Percentiles rank a stretch among this genome's conserved stretches.
These are phyloP conservation scores for Trifolium repens DNA, from an alignment of 306 rosid genomes.

Conservation along the genomic window DNA sequence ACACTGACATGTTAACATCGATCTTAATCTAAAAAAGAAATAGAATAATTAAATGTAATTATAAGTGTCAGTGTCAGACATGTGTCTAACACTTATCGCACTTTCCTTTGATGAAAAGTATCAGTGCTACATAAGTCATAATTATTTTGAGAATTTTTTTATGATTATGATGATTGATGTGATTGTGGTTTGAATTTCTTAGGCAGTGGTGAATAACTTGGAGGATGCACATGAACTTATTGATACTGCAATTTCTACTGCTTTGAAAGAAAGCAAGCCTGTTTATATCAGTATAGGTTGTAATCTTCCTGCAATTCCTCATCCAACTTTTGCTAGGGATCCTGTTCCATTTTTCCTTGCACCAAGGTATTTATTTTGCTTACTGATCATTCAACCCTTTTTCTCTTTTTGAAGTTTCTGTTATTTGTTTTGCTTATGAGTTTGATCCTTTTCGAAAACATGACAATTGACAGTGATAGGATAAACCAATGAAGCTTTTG, in stretches of 20 bases:
- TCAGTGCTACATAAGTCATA: not conserved
- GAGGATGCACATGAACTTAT: conserved; percentile 81
- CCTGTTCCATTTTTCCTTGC: conserved; percentile 81
- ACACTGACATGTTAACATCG: not conserved
- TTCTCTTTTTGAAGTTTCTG: not conserved
- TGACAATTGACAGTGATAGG: not conserved
- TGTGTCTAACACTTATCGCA: not conserved
- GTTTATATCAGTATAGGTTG: conserved; percentile 81
- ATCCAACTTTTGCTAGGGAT: conserved; percentile 79
- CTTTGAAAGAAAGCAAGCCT: conserved; percentile 90
- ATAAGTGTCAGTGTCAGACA: not conserved
- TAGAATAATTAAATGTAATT: too few relatives aligned
- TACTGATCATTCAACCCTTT: not conserved
- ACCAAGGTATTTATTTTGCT: conserved; percentile 55
- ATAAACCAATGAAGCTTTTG: conserved; percentile 3
- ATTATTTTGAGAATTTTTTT: not conserved
- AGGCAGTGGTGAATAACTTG: conserved; percentile 89
- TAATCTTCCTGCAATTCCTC: conserved; percentile 70
- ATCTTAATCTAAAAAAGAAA: not conserved
- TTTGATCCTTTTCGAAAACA: conserved; percentile 17
- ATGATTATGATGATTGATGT: not conserved
- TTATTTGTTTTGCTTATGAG: not conserved
- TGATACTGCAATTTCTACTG: conserved; percentile 91
- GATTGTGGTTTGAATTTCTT: conserved; percentile 20
- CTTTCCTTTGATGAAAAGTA: too few relatives aligned